Conservation (phyloP, 192 early-diverging fungal genomes). For the Umbelopsis isabellina region DNA sequence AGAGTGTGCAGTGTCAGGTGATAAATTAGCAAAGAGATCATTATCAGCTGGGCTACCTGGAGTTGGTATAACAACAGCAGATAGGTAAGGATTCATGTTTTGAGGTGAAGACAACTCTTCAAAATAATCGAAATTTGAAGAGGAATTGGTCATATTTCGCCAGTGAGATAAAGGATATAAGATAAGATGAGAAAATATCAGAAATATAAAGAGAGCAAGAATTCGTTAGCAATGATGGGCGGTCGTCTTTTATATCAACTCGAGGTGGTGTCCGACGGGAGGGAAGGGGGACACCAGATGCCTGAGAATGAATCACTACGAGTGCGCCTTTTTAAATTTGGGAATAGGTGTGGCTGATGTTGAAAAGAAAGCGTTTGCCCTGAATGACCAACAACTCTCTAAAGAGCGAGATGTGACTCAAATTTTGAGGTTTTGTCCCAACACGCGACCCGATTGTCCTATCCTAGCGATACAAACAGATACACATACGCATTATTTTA, state of each 20-base stretch:
- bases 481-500: too few relatives aligned
- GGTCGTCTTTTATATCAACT: slow-evolving; percentile 8
- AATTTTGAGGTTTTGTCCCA: background rate
- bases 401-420: slow-evolving; percentile 4
- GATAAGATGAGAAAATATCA: background rate
- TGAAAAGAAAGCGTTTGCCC: background rate
- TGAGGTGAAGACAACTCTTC: background rate
- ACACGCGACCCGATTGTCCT: slow-evolving; percentile 5
- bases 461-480: too few relatives aligned
- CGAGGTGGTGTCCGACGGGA: background rate
- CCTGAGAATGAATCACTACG: slow-evolving; percentile 14
- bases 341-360: slow-evolving; percentile 7
- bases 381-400: background rate
- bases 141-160: background rate
- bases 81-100: background rate
- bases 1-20: background rate
- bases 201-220: background rate
- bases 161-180: background rate
- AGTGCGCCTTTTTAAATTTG: background rate
- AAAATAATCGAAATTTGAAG: background rate
- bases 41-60: background rate
- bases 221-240: background rate
- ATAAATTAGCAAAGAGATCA: background rate
- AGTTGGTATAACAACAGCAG: background rate
- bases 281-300: background rate